Evolutionary conservation across 2,329 filamentous ascomycete genomes (phyloP).

Genomic region (Talaromyces sp.): DNA sequence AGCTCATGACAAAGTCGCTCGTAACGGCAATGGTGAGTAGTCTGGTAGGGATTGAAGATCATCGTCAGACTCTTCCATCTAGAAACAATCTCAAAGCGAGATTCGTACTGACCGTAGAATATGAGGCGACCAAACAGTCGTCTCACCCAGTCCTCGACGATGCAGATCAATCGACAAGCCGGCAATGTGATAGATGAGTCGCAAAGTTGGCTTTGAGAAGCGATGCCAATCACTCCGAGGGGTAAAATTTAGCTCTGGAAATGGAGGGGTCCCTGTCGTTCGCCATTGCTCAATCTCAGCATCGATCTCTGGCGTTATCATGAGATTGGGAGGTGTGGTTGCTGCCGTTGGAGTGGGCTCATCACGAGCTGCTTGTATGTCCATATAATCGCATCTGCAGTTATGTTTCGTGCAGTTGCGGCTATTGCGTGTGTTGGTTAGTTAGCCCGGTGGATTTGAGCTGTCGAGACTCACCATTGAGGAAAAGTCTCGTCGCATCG

Average conservation of each 20-base stretch:
- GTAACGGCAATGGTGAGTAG: slow-evolving; percentile 78
- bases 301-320: slow-evolving; percentile 85
- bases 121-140: slow-evolving; percentile 88
- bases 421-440: slow-evolving; percentile 46
- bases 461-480: slow-evolving; percentile 65
- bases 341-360: slow-evolving; percentile 44
- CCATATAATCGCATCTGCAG: slow-evolving; percentile 96
- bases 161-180: slow-evolving; percentile 80
- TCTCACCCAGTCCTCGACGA: slow-evolving; percentile 70
- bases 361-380: slow-evolving; percentile 63
- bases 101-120: slow-evolving; percentile 71
- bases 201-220: slow-evolving; percentile 73
- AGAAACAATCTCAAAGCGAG: background rate
- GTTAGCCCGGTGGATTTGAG: background rate
- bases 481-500: slow-evolving; percentile 96
- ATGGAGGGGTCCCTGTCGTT: slow-evolving; percentile 77
- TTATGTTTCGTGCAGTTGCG: slow-evolving; percentile 99
- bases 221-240: slow-evolving; percentile 68
- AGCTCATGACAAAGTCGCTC: slow-evolving; percentile 88
- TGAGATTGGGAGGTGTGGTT: slow-evolving; percentile 57
- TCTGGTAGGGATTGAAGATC: slow-evolving; percentile 41
- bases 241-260: slow-evolving; percentile 73
- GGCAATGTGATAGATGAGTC: slow-evolving; percentile 86
- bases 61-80: background rate
- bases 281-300: slow-evolving; percentile 78